Evolutionary conservation across 228 moss, liverwort and hornwort genomes (phyloP).

Genomic region (Sphagnum magellanicum): DNA sequence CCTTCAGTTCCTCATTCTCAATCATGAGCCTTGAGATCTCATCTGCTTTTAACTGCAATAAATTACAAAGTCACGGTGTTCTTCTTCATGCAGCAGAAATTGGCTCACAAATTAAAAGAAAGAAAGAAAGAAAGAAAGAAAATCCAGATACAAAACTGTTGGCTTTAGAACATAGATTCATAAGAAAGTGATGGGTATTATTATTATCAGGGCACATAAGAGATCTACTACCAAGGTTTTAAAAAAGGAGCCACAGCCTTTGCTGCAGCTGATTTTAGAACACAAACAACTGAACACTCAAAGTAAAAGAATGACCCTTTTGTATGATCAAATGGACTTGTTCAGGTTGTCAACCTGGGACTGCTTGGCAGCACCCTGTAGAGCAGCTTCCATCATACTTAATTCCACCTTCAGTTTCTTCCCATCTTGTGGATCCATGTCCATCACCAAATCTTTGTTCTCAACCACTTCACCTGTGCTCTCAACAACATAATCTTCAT

Average conservation of each 20-base stretch:
- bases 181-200: not conserved
- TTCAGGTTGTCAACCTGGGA: slow-evolving; percentile 48
- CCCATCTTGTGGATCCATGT: slow-evolving; percentile 16
- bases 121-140: not conserved
- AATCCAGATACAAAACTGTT: not conserved
- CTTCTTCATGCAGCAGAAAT: not conserved
- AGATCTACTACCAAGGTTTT: too few relatives aligned
- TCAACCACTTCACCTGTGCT: slow-evolving; percentile 17
- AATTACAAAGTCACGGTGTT: too few relatives aligned
- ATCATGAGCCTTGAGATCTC: slow-evolving; percentile 88
- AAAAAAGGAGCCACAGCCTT: too few relatives aligned
- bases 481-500: slow-evolving; percentile 9
- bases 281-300: not conserved
- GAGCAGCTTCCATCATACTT: slow-evolving; percentile 95
- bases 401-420: slow-evolving; percentile 45
- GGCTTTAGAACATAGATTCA: not conserved
- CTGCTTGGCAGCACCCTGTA: slow-evolving; percentile 91
- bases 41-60: slow-evolving; percentile 85
- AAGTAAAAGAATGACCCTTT: not conserved
- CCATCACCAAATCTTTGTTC: slow-evolving; percentile 13
- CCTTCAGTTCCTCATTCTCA: slow-evolving; percentile 85
- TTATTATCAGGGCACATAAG: not conserved
- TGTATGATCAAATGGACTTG: not conserved
- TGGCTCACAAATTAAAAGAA: not conserved
- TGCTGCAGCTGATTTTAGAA: not conserved